Percentiles rank a stretch among this genome's conserved stretches.
Evolutionary conservation across 75 land plant genomes (phyloP).

Genomic region (Sequoia sempervirens): DNA sequence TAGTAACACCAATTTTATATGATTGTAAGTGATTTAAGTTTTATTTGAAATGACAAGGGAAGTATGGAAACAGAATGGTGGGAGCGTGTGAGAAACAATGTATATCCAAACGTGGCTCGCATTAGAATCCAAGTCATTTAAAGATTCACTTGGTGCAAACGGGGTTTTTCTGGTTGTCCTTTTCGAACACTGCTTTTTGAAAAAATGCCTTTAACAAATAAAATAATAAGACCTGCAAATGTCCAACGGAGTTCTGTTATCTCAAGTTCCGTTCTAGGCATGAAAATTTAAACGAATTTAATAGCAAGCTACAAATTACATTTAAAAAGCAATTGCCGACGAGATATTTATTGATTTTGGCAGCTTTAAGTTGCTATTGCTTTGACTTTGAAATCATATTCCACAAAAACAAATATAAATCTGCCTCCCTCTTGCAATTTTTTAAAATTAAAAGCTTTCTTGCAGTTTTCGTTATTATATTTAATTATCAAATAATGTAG

Average conservation of each 20-base stretch:
- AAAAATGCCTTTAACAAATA: no score
- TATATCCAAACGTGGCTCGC: not conserved
- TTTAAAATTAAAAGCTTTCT: not conserved
- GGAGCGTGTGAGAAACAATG: not conserved
- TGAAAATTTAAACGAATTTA: not conserved
- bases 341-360: not conserved
- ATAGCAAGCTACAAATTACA: not conserved
- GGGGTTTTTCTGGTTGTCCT: not conserved
- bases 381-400: constrained; percentile 1
- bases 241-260: not conserved
- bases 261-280: not conserved
- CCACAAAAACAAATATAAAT: not conserved
- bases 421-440: constrained; percentile 1
- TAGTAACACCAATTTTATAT: no score
- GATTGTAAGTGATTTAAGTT: not conserved
- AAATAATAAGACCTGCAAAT: not conserved
- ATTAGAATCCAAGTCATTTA: not conserved
- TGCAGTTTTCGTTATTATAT: not conserved
- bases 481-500: not conserved
- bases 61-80: not conserved
- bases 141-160: not conserved
- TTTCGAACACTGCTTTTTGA: not conserved
- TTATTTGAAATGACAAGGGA: not conserved
- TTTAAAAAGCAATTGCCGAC: not conserved
- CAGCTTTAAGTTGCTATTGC: not conserved